Conservation (phyloP, 176 grass and related monocot species). For the Hordeum marinum region DNA sequence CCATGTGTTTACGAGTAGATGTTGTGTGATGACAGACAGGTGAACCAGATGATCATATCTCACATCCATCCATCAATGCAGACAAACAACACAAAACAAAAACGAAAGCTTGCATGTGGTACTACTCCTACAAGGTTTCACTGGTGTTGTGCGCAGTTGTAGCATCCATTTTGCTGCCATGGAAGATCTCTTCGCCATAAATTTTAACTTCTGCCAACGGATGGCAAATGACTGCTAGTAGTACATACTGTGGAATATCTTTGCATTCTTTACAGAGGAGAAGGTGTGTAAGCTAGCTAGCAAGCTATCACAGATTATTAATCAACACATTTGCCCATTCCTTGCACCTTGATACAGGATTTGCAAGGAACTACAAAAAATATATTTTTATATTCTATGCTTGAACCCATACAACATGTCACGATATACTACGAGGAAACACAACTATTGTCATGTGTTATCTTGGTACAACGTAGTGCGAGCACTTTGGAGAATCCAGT, state of each 20-base stretch:
- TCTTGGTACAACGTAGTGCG: not conserved
- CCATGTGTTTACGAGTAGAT: not conserved
- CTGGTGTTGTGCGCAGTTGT: not conserved
- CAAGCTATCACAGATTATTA: not conserved
- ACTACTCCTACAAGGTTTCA: not conserved
- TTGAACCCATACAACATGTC: slow-evolving; percentile 11
- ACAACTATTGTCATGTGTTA: not conserved
- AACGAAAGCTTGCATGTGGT: not conserved
- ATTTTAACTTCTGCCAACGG: not conserved
- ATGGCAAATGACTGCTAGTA: too few species aligned
- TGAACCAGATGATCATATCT: not conserved
- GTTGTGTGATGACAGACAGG: not conserved
- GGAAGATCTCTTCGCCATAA: not conserved
- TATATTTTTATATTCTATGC: not conserved
- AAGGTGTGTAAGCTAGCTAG: not conserved
- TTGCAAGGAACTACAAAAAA: not conserved
- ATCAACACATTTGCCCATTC: slow-evolving; percentile 30
- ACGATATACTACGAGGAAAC: not conserved
- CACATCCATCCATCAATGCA: not conserved
- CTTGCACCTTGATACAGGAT: not conserved
- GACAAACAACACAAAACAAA: not conserved
- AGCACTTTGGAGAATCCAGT: not conserved
- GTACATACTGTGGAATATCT: not conserved
- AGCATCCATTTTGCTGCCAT: not conserved
- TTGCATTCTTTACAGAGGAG: not conserved